phyloP scores from a whole-genome alignment of 1,284 basidiomycete genomes.

The Papiliotrema terrestris region DNA sequence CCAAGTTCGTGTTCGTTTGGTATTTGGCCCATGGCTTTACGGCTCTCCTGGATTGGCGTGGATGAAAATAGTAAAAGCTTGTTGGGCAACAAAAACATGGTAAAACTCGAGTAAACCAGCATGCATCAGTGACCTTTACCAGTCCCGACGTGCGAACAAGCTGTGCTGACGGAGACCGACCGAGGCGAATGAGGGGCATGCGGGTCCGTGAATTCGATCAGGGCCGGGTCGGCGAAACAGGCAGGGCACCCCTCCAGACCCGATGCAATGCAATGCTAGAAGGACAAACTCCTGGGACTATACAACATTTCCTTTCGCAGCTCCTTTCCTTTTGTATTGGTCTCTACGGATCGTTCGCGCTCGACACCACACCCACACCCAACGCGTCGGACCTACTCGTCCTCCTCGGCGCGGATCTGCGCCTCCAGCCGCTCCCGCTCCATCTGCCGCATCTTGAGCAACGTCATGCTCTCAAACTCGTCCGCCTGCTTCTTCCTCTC shows the following conservation, averaged over 20 bases:
- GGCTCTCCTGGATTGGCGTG: too few species aligned
- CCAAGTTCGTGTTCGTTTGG: too few species aligned
- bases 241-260: too few species aligned
- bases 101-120: not conserved
- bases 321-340: not conserved
- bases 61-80: not conserved
- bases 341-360: too few species aligned
- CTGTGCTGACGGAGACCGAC: too few species aligned
- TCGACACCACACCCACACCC: too few species aligned
- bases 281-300: not conserved
- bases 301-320: not conserved
- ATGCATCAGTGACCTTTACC: not conserved
- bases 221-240: too few species aligned
- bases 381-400: too few species aligned
- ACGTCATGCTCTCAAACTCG: conserved; percentile 74
- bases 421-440: conserved; percentile 62
- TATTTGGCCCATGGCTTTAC: too few species aligned
- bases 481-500: conserved; percentile 40
- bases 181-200: too few species aligned
- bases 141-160: too few species aligned
- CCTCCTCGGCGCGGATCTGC: conserved; percentile 56
- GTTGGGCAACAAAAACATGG: not conserved
- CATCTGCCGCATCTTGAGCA: conserved; percentile 74
- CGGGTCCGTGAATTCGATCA: too few species aligned
- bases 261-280: not conserved